phyloP scores from a whole-genome alignment of 768 basidiomycete genomes.

The Guyanaporus albipodus region DNA sequence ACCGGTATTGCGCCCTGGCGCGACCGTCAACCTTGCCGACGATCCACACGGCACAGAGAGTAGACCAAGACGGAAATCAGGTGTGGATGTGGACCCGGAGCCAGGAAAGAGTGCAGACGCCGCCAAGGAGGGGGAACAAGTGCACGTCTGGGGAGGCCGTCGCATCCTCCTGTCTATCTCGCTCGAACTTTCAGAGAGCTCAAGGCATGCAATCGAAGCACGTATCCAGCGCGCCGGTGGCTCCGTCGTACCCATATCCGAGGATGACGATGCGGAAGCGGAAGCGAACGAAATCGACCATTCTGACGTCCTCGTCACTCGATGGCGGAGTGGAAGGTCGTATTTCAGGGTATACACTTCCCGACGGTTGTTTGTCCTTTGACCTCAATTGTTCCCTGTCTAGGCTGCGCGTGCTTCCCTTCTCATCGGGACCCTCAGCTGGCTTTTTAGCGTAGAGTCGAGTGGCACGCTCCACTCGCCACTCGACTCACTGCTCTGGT shows the following conservation, averaged over 20 bases:
- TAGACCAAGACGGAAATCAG: constrained; percentile 23
- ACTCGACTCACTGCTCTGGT: constrained; percentile 76
- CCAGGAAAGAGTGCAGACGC: constrained; percentile 6
- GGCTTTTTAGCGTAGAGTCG: constrained; percentile 78
- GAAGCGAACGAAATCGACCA: constrained; percentile 36
- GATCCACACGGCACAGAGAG: constrained; percentile 14
- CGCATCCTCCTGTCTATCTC: constrained; percentile 59
- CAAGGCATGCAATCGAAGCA: constrained; percentile 52
- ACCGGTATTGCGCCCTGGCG: constrained; percentile 36
- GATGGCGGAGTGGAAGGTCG: constrained; percentile 61
- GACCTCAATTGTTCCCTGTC: background rate
- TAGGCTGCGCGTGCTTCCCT: constrained; percentile 51
- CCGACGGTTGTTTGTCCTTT: too few species aligned
- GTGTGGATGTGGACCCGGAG: constrained; percentile 23
- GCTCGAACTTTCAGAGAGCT: constrained; percentile 48
- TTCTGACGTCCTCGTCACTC: constrained; percentile 73
- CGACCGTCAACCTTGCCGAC: constrained; percentile 14
- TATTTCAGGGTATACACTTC: constrained; percentile 58
- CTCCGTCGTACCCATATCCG: constrained; percentile 48
- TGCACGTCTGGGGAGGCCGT: constrained; percentile 56
- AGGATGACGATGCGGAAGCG: constrained; percentile 33
- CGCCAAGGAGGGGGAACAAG: constrained; percentile 26
- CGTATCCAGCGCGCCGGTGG: constrained; percentile 65
- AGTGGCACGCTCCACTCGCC: constrained; percentile 59
- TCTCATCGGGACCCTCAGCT: constrained; percentile 69